A percentile compares a stretch with the other conserved stretches of the same genome.
phyloP scores from a whole-genome alignment of 371 early-diverging fungal species.

The Amoeboaphelidium protococcarum region DNA sequence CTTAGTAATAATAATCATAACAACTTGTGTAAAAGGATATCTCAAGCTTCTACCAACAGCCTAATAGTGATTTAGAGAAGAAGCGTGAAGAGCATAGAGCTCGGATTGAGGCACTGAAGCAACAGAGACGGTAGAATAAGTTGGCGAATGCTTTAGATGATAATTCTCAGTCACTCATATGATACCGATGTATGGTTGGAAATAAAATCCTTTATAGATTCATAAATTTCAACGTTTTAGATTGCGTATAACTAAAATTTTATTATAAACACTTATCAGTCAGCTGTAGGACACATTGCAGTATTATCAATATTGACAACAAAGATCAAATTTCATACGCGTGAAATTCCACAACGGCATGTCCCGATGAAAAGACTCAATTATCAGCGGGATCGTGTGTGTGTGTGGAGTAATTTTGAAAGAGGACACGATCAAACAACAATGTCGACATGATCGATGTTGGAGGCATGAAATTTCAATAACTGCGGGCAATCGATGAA shows the following conservation, averaged over 20 bases:
- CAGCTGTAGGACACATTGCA: no score
- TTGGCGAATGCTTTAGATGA: neutral
- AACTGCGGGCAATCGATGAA: no score
- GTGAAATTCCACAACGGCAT: no score
- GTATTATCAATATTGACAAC: no score
- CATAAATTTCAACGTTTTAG: neutral
- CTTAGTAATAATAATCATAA: neutral
- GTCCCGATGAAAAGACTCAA: no score
- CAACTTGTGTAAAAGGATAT: neutral
- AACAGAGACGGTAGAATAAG: neutral
- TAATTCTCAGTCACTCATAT: neutral
- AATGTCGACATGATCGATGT: no score
- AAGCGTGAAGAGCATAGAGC: neutral
- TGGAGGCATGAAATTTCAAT: no score
- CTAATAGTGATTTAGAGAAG: neutral
- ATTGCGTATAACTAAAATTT: neutral
- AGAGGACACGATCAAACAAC: no score
- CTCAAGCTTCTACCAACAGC: neutral
- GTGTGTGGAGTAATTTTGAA: no score
- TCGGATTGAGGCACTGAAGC: neutral
- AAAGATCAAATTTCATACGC: no score
- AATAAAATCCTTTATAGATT: neutral
- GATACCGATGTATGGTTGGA: neutral
- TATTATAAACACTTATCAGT: neutral
- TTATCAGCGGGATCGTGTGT: no score